Evolutionary conservation across 768 basidiomycete genomes (phyloP), one percentile per base, ranked within the genome.

Genomic region (Hericium alpestre): DNA sequence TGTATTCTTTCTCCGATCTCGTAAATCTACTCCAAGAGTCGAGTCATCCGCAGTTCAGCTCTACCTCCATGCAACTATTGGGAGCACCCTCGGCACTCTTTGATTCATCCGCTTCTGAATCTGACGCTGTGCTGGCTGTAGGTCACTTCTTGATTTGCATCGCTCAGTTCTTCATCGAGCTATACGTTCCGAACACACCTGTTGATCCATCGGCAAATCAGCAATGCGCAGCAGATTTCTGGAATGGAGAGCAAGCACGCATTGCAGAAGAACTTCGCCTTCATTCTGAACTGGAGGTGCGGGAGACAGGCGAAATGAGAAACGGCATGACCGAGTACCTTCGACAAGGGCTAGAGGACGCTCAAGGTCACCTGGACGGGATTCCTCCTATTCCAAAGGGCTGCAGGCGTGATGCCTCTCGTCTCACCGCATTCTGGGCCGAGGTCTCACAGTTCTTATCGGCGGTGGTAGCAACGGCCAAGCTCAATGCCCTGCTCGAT

Each of bases 191-290:
- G 0, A 79, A 91, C 67, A 72, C 81, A 1, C 92, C 94, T 2
- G 71, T 97, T 51, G 96, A 99, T 67, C 96, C 96, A 25, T 83
- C 85, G 7, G 83, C 82, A 22, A 77, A 84, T 38, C 76, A 82
- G 55, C 76, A 73, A 53, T 78, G 73, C 51, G 71, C 73, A 0
- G 64, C 65, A 1, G 67, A 72, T 32, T 80, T 83, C 27, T 74
- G 77, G 66, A 64, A 66, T 27, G 64, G 73, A 51, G 74, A 82
- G 55, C 62, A 72, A 37, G 61, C 66, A 1, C 63, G 72, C 23
- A 61, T 89, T 3, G 59, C 65, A 3, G 69, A 70, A 2, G 82
- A 90, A 67, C 66, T 84, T 8, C 54, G 63, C 6, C 72, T 90
- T 7, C 84, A 89, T 61, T 63, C 59, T 16, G 65, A 74, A 37